Evolutionary conservation across 305 asterid species (phyloP).

Genomic region (Ilex paraguariensis): DNA sequence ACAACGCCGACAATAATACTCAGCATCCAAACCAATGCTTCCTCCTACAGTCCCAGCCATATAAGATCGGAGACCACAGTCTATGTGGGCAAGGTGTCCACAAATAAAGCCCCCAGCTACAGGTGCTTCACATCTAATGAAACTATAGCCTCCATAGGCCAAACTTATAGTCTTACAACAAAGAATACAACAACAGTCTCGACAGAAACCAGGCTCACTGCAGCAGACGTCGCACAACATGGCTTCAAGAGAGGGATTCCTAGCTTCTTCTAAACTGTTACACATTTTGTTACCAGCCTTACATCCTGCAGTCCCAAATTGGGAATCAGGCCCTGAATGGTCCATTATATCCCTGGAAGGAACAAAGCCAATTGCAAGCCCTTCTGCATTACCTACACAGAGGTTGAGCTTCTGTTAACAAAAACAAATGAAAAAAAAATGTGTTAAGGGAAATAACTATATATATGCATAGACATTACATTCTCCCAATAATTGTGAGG

Average conservation of each 20-base stretch:
- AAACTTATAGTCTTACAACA: slow-evolving; percentile 52
- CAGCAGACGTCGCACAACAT: slow-evolving; percentile 79
- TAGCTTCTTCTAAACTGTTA: slow-evolving; percentile 43
- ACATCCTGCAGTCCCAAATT: slow-evolving; percentile 29
- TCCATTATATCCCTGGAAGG: slow-evolving; percentile 21
- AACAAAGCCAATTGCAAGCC: not conserved
- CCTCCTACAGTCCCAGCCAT: slow-evolving; percentile 91
- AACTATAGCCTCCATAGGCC: slow-evolving; percentile 35
- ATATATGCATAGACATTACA: too few species aligned
- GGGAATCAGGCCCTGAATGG: slow-evolving; percentile 24
- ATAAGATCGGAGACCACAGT: slow-evolving; percentile 70
- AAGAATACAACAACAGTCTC: slow-evolving; percentile 82
- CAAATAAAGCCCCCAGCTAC: slow-evolving; percentile 38
- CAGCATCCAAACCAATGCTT: slow-evolving; percentile 71
- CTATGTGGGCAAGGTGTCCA: slow-evolving; percentile 74
- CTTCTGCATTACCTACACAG: slow-evolving; percentile 15
- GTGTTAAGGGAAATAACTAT: too few species aligned
- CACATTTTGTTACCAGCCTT: slow-evolving; percentile 72
- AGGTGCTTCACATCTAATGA: slow-evolving; percentile 60
- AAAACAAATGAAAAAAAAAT: too few species aligned
- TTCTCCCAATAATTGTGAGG: too few species aligned
- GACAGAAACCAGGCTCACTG: slow-evolving; percentile 63
- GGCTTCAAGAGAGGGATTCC: slow-evolving; percentile 28
- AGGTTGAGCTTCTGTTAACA: not conserved
- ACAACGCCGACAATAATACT: slow-evolving; percentile 82